phyloP scores from a whole-genome alignment of 305 asterid species.

The Caryopteris hybrid region DNA sequence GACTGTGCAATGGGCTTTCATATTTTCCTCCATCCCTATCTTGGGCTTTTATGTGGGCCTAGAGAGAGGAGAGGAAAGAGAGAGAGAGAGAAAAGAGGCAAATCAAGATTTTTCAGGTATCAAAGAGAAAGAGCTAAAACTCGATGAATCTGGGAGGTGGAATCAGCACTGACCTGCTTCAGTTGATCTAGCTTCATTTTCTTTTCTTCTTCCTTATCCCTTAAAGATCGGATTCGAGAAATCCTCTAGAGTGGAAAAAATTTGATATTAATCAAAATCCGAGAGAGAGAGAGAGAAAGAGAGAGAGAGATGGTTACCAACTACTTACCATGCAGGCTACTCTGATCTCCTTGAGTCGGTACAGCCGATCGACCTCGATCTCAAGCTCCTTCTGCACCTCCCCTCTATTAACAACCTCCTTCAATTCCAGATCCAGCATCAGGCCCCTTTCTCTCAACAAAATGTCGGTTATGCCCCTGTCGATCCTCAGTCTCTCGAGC shows the following conservation, averaged over 20 bases:
- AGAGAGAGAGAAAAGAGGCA: not conserved
- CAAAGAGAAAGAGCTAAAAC: not conserved
- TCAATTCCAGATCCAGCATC: constrained; percentile 54
- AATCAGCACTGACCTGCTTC: constrained; percentile 21
- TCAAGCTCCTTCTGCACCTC: constrained; percentile 74
- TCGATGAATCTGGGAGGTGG: not conserved
- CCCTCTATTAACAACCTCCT: constrained; percentile 49
- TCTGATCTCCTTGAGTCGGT: constrained; percentile 68
- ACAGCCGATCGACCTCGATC: constrained; percentile 81
- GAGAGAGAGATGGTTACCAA: no score
- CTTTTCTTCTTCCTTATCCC: constrained; percentile 60
- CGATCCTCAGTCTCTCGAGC: constrained; percentile 55
- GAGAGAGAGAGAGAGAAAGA: no score
- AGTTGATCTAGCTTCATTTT: constrained; percentile 31
- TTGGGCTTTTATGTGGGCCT: constrained; percentile 11
- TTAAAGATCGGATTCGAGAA: constrained; percentile 52
- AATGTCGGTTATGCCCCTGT: constrained; percentile 51
- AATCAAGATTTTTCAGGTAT: not conserved
- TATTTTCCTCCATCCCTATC: constrained; percentile 11
- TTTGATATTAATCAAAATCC: no score
- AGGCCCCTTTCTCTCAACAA: constrained; percentile 38
- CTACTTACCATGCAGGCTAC: constrained; percentile 66
- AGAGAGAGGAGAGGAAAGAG: not conserved
- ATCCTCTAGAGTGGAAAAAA: constrained; percentile 27
- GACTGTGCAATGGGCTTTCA: constrained; percentile 10